Evolutionary conservation across 2,329 filamentous ascomycete species (phyloP).

Genomic region (Sporothrix inflata): DNA sequence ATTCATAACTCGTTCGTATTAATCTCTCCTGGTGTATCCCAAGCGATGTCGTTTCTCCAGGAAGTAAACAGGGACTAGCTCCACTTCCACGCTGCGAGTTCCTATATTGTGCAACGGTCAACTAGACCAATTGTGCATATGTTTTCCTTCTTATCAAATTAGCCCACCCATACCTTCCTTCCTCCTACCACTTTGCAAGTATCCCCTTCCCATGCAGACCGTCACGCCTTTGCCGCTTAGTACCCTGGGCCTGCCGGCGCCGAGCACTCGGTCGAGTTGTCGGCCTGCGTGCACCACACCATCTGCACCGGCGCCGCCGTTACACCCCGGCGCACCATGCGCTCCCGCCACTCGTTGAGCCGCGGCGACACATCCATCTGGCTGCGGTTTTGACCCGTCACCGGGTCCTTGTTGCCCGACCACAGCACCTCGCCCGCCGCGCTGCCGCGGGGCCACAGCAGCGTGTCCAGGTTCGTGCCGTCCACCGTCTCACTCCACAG

Average conservation of each 20-base stretch:
- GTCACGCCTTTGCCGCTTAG: not conserved
- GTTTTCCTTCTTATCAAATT: not conserved
- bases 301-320: constrained; percentile 68
- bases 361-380: constrained; percentile 71
- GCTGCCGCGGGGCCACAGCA: constrained; percentile 76
- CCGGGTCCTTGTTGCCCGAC: constrained; percentile 68
- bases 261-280: constrained; percentile 54
- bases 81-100: not conserved
- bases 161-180: not conserved
- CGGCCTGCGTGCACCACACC: constrained; percentile 69
- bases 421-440: constrained; percentile 80
- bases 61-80: not conserved
- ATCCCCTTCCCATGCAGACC: not conserved
- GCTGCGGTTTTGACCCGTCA: constrained; percentile 67
- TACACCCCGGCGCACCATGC: constrained; percentile 71
- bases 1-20: constrained; percentile 1
- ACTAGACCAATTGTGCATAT: not conserved
- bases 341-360: constrained; percentile 75
- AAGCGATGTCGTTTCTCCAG: not conserved
- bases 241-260: constrained; percentile 35
- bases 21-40: not conserved
- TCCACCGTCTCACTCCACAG: constrained; percentile 84
- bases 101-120: not conserved
- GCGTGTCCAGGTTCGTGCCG: constrained; percentile 70
- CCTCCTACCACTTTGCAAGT: not conserved